Conservation (phyloP, 2,329 filamentous ascomycete species). For the Elsinoe australis region DNA sequence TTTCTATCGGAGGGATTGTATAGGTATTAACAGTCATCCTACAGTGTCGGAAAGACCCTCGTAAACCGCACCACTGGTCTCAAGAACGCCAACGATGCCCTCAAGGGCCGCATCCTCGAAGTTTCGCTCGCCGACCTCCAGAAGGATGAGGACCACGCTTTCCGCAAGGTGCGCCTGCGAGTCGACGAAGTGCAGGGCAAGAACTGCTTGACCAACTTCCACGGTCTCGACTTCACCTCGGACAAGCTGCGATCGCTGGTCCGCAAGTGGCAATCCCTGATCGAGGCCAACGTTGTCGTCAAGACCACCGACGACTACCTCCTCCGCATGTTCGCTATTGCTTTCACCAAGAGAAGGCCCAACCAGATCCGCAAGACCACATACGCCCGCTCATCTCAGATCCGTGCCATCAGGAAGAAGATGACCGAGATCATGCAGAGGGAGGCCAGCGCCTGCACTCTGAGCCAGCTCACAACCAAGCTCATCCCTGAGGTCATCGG, state of each 20-base stretch:
- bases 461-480: slow-evolving; percentile 95
- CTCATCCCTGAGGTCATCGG: slow-evolving; percentile 99
- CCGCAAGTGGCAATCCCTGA: slow-evolving; percentile 98
- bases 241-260: slow-evolving; percentile 99
- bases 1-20: slow-evolving; percentile 15
- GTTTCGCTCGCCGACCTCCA: slow-evolving; percentile 97
- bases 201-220: slow-evolving; percentile 99
- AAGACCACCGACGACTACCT: slow-evolving; percentile 99
- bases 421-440: slow-evolving; percentile 99
- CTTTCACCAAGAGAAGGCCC: slow-evolving; percentile 96
- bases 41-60: slow-evolving; percentile 97
- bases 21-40: slow-evolving; percentile 31
- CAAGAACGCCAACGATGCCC: slow-evolving; percentile 98
- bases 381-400: slow-evolving; percentile 94
- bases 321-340: slow-evolving; percentile 96
- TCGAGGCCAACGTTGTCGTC: slow-evolving; percentile 99
- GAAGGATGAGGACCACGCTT: slow-evolving; percentile 99
- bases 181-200: slow-evolving; percentile 99
- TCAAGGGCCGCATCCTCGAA: slow-evolving; percentile 98
- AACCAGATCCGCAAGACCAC: slow-evolving; percentile 99
- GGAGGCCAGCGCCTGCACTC: slow-evolving; percentile 88
- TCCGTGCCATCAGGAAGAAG: slow-evolving; percentile 97
- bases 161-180: slow-evolving; percentile 98
- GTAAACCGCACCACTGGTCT: slow-evolving; percentile 99
- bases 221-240: slow-evolving; percentile 99